These are phyloP conservation scores for Clonostachys rosea DNA, from an alignment of 2,329 filamentous ascomycete genomes.

Conservation along the genomic window DNA sequence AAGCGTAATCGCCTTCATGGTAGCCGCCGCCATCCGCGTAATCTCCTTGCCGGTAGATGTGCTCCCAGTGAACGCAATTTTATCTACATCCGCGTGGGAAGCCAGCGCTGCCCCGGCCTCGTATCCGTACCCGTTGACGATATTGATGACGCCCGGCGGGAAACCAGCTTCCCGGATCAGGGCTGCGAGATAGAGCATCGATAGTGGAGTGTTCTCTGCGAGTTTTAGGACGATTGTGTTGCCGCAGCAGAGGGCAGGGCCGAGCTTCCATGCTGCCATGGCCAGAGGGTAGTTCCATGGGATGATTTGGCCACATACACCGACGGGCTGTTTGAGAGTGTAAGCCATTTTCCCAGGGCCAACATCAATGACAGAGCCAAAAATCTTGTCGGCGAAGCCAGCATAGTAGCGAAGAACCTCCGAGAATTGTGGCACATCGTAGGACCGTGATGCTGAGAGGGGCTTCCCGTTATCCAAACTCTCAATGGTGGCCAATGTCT, in stretches of 20 bases:
- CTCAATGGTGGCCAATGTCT: slow-evolving; percentile 48
- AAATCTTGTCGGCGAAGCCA: slow-evolving; percentile 76
- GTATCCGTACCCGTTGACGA: slow-evolving; percentile 62
- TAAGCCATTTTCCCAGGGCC: slow-evolving; percentile 69
- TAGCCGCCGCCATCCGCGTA: slow-evolving; percentile 63
- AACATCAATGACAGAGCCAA: slow-evolving; percentile 72
- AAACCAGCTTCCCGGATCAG: slow-evolving; percentile 67
- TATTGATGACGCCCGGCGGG: slow-evolving; percentile 68
- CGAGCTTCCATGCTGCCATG: slow-evolving; percentile 57
- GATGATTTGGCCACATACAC: slow-evolving; percentile 73
- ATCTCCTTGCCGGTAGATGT: slow-evolving; percentile 64
- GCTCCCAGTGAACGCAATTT: slow-evolving; percentile 69
- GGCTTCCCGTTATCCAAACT: slow-evolving; percentile 82
- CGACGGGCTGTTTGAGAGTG: slow-evolving; percentile 70
- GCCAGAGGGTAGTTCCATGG: slow-evolving; percentile 78
- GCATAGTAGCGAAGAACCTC: slow-evolving; percentile 64
- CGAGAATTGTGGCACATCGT: background rate
- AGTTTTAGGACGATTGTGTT: slow-evolving; percentile 56
- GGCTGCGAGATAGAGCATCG: slow-evolving; percentile 54
- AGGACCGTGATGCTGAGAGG: slow-evolving; percentile 56
- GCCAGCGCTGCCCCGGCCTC: slow-evolving; percentile 62
- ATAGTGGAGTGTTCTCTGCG: slow-evolving; percentile 57
- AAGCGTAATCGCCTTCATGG: slow-evolving; percentile 53
- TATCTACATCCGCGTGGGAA: slow-evolving; percentile 59
- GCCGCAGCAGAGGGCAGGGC: slow-evolving; percentile 54